Percentiles rank a stretch among this genome's conserved stretches.
Evolutionary conservation across 2,329 filamentous ascomycete species (phyloP).

Genomic region (Metarhizium robertsii): DNA sequence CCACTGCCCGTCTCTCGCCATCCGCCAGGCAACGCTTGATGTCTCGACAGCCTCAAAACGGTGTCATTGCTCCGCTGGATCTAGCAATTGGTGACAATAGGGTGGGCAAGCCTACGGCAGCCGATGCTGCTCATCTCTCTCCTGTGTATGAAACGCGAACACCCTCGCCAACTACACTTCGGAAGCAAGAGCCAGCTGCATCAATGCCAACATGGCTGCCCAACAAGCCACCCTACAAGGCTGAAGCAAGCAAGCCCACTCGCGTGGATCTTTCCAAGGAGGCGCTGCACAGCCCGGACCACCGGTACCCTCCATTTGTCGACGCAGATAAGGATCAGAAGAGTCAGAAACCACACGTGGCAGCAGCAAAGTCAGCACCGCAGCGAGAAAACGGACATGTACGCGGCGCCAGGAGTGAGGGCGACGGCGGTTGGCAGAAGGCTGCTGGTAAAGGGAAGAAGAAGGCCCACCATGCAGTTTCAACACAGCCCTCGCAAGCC

Average conservation of each 20-base stretch:
- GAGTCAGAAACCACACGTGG: constrained; percentile 14
- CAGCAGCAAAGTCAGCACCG: constrained; percentile 26
- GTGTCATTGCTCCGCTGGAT: constrained; percentile 45
- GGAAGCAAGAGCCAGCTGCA: constrained; percentile 36
- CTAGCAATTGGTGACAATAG: constrained; percentile 39
- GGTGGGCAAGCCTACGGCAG: constrained; percentile 21
- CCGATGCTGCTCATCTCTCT: constrained; percentile 49
- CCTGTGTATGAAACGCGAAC: constrained; percentile 67
- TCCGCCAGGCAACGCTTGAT: constrained; percentile 27
- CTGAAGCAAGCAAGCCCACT: not conserved
- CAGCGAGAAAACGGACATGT: constrained; percentile 43
- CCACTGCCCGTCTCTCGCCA: constrained; percentile 20
- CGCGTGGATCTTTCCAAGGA: not conserved
- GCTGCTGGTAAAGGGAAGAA: constrained; percentile 41
- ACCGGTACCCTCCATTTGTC: not conserved
- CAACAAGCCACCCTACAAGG: constrained; percentile 13
- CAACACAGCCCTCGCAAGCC: constrained; percentile 25
- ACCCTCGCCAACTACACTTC: constrained; percentile 54
- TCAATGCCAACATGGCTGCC: constrained; percentile 14
- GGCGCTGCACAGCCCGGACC: not conserved
- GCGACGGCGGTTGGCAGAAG: constrained; percentile 49
- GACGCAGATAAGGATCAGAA: constrained; percentile 14
- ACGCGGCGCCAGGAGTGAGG: constrained; percentile 45
- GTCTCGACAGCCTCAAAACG: constrained; percentile 35
- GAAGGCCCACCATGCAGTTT: constrained; percentile 34